phyloP scores from a whole-genome alignment of 371 early-diverging fungal genomes.

The Fennellomyces sp. region DNA sequence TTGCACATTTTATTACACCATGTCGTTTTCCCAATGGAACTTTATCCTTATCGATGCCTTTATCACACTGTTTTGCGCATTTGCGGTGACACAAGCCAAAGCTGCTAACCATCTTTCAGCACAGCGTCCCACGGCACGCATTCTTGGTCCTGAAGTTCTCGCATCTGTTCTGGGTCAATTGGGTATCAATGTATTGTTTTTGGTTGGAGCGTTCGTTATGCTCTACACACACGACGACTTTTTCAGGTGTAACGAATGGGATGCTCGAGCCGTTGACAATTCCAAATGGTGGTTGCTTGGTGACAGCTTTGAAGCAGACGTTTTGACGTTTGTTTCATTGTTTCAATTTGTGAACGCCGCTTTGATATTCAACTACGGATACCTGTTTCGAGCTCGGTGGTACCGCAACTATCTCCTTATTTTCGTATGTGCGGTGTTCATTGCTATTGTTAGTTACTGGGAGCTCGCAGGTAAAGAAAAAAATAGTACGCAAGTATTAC shows the following conservation, averaged over 20 bases:
- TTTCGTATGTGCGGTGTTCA: constrained; percentile 52
- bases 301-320: constrained; percentile 76
- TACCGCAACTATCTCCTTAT: constrained; percentile 66
- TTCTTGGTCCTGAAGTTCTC: constrained; percentile 69
- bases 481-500: neutral
- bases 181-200: constrained; percentile 68
- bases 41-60: constrained; percentile 82
- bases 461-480: constrained; percentile 47
- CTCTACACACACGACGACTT: constrained; percentile 39
- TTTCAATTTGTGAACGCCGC: constrained; percentile 69
- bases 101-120: constrained; percentile 60
- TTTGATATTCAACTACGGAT: constrained; percentile 72
- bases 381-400: constrained; percentile 63
- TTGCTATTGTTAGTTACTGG: constrained; percentile 55
- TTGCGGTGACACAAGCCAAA: constrained; percentile 69
- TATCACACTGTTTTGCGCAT: constrained; percentile 62
- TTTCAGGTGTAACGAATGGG: constrained; percentile 80
- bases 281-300: constrained; percentile 80
- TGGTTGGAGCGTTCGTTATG: constrained; percentile 36
- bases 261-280: constrained; percentile 61
- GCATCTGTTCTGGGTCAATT: constrained; percentile 68
- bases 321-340: constrained; percentile 61
- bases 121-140: constrained; percentile 71
- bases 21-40: constrained; percentile 58
- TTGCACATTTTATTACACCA: constrained; percentile 72